Conservation (phyloP, 1,139 yeast species). For the Diutina siamensis region DNA sequence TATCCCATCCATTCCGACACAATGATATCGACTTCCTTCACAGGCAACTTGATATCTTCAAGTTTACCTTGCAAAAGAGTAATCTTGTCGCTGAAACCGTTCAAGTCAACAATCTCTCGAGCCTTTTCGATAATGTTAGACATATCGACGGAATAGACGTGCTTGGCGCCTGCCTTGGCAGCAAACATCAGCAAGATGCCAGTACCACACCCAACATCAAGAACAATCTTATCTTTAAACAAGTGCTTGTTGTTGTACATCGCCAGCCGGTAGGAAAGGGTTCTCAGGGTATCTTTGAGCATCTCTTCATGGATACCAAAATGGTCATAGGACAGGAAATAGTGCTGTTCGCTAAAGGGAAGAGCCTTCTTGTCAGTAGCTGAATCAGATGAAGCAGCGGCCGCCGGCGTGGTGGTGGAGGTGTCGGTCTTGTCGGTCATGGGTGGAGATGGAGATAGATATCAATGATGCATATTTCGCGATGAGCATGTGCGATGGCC, state of each 20-base stretch:
- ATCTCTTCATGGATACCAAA: slow-evolving; percentile 98
- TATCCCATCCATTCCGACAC: slow-evolving; percentile 99
- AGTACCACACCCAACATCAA: slow-evolving; percentile 98
- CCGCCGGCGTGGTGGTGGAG: not conserved
- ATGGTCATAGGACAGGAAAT: slow-evolving; percentile 91
- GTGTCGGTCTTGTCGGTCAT: not conserved
- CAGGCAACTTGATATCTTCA: slow-evolving; percentile 86
- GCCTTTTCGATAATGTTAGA: slow-evolving; percentile 95
- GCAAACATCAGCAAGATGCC: slow-evolving; percentile 97
- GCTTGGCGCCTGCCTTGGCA: slow-evolving; percentile 96
- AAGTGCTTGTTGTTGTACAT: slow-evolving; percentile 82
- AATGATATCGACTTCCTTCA: slow-evolving; percentile 76
- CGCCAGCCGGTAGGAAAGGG: slow-evolving; percentile 85
- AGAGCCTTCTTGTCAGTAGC: slow-evolving; percentile 45
- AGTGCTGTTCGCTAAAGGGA: slow-evolving; percentile 74
- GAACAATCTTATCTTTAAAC: slow-evolving; percentile 88
- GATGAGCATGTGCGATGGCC: not conserved
- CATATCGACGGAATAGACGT: slow-evolving; percentile 95
- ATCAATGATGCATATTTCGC: not conserved
- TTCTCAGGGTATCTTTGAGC: slow-evolving; percentile 93
- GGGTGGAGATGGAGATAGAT: not conserved
- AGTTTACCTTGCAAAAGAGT: slow-evolving; percentile 86
- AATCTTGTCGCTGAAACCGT: slow-evolving; percentile 80
- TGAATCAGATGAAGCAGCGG: slow-evolving; percentile 7
- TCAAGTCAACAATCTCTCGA: slow-evolving; percentile 65